phyloP scores from a whole-genome alignment of 2,329 filamentous ascomycete species.

The Tolypocladium endophyticum region DNA sequence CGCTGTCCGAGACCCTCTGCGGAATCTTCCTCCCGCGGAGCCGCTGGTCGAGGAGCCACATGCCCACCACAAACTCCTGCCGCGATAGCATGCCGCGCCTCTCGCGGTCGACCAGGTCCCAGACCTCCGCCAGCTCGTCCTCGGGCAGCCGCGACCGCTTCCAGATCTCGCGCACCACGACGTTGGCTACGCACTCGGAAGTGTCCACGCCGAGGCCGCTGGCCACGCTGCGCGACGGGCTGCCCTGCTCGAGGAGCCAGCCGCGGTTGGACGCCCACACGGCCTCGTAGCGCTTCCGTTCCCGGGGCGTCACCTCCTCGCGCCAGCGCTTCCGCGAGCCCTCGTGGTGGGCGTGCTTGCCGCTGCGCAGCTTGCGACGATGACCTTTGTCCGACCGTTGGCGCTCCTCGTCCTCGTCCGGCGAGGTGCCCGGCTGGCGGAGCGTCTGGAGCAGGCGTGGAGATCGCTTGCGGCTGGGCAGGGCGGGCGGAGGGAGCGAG shows the following conservation, averaged over 20 bases:
- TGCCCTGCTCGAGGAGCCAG: slow-evolving; percentile 26
- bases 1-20: slow-evolving; percentile 56
- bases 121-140: slow-evolving; percentile 64
- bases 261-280: slow-evolving; percentile 78
- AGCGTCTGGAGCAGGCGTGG: slow-evolving; percentile 55
- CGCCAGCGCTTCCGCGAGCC: slow-evolving; percentile 67
- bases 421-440: slow-evolving; percentile 40
- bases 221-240: slow-evolving; percentile 6
- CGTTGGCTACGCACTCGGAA: slow-evolving; percentile 48
- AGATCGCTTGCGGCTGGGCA: slow-evolving; percentile 32
- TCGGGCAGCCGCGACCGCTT: slow-evolving; percentile 53
- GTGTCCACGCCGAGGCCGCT: slow-evolving; percentile 13
- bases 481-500: slow-evolving; percentile 21
- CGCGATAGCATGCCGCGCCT: slow-evolving; percentile 46
- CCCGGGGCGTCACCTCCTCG: slow-evolving; percentile 59
- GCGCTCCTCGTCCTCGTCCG: slow-evolving; percentile 44
- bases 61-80: slow-evolving; percentile 70
- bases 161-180: slow-evolving; percentile 71
- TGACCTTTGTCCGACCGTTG: slow-evolving; percentile 32
- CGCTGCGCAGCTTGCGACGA: slow-evolving; percentile 41
- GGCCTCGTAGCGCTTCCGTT: slow-evolving; percentile 73
- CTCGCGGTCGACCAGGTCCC: slow-evolving; percentile 59
- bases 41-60: slow-evolving; percentile 75
- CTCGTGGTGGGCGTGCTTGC: slow-evolving; percentile 66
- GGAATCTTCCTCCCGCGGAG: slow-evolving; percentile 73